Conservation (phyloP, 768 basidiomycete species). For the Amanita thiersii region DNA sequence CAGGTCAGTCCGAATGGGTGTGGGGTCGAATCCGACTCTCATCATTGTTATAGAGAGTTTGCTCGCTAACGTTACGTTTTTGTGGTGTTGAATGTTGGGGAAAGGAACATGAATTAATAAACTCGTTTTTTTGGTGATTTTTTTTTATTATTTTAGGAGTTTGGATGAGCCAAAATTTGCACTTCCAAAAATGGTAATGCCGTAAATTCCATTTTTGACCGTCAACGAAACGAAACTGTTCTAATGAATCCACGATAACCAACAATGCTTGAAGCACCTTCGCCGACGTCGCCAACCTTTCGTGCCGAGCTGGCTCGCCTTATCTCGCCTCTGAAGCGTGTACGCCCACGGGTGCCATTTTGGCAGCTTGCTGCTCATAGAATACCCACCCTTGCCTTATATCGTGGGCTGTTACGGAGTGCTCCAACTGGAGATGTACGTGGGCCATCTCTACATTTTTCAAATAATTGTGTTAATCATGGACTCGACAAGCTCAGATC, state of each 20-base stretch:
- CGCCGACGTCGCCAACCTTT: constrained; percentile 33
- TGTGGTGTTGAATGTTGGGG: too few relatives aligned
- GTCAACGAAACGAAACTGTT: constrained; percentile 25
- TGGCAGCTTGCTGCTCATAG: constrained; percentile 65
- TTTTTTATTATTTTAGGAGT: too few relatives aligned
- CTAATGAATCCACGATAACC: background rate
- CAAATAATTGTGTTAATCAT: background rate
- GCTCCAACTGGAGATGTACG: constrained; percentile 51
- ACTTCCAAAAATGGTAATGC: too few relatives aligned
- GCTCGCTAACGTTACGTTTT: too few relatives aligned
- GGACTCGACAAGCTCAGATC: constrained; percentile 32
- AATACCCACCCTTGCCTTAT: constrained; percentile 67
- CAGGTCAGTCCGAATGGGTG: constrained; percentile 21
- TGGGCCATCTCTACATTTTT: background rate
- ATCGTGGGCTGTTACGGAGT: constrained; percentile 55
- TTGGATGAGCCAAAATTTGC: too few relatives aligned
- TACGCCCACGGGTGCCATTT: constrained; percentile 57
- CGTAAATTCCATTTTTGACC: too few relatives aligned
- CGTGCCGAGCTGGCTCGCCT: constrained; percentile 44
- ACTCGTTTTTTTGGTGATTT: too few relatives aligned
- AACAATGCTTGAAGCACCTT: background rate
- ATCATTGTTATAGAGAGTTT: too few relatives aligned
- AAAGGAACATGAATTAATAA: too few relatives aligned
- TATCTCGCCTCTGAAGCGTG: constrained; percentile 49
- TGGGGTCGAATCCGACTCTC: constrained; percentile 48